A percentile compares a stretch with the other conserved stretches of the same genome.
phyloP scores from a whole-genome alignment of 768 basidiomycete species.

The Agaricus blazei region DNA sequence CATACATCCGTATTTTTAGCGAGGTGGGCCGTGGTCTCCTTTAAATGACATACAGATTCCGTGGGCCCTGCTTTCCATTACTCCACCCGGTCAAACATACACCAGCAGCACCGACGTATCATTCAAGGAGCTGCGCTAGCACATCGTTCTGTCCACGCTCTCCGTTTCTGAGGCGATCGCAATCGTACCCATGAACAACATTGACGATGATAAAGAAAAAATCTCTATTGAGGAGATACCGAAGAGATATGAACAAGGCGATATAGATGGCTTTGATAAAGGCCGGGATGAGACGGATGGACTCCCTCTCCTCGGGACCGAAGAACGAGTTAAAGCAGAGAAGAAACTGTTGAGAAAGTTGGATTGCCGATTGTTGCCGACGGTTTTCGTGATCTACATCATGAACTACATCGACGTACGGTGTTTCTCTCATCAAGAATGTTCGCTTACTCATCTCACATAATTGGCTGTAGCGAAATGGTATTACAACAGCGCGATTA shows the following conservation, averaged over 20 bases:
- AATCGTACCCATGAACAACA: background rate
- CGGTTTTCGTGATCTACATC: slow-evolving; percentile 50
- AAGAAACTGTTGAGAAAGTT: slow-evolving; percentile 45
- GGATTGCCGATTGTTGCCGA: slow-evolving; percentile 47
- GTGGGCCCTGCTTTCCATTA: too few relatives aligned
- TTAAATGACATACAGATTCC: background rate
- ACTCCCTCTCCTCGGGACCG: slow-evolving; percentile 1
- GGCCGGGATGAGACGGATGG: background rate
- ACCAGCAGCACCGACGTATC: background rate
- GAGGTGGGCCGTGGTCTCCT: background rate
- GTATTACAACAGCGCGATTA: slow-evolving; percentile 39
- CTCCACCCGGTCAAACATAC: too few relatives aligned
- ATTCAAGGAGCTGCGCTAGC: background rate
- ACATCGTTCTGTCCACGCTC: background rate
- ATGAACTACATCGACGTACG: slow-evolving; percentile 63
- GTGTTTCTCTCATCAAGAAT: background rate
- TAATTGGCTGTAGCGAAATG: slow-evolving; percentile 29
- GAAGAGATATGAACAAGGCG: background rate
- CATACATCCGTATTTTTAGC: background rate
- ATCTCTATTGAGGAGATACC: slow-evolving; percentile 1
- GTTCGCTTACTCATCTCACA: background rate
- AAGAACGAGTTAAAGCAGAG: slow-evolving; percentile 27
- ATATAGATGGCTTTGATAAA: background rate
- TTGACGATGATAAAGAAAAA: background rate
- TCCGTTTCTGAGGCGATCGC: background rate